A percentile compares a stretch with the other conserved stretches of the same genome.
These are phyloP conservation scores for Cymodocea nodosa DNA, from an alignment of 116 monocot genomes.

Conservation along the genomic window DNA sequence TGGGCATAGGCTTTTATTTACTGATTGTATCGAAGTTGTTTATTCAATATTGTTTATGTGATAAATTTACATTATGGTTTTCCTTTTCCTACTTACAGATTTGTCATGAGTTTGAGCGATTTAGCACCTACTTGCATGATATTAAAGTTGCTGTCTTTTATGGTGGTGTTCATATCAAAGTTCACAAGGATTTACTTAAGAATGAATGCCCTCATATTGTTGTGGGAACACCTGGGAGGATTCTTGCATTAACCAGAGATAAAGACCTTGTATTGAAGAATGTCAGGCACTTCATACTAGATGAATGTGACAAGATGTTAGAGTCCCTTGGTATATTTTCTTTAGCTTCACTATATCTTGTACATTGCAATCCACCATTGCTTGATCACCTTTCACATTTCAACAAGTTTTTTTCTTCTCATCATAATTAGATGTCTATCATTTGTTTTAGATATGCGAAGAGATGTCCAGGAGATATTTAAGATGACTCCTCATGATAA, in stretches of 20 bases:
- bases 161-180: slow-evolving; percentile 86
- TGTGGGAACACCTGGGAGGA: slow-evolving; percentile 96
- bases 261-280: slow-evolving; percentile 90
- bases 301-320: slow-evolving; percentile 99
- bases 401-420: not conserved
- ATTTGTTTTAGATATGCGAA: slow-evolving; percentile 69
- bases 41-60: not conserved
- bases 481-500: slow-evolving; percentile 99
- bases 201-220: slow-evolving; percentile 99
- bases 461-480: slow-evolving; percentile 98
- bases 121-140: slow-evolving; percentile 85
- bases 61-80: not conserved
- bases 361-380: no score
- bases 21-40: not conserved
- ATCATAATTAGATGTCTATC: not conserved
- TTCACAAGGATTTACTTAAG: slow-evolving; percentile 85
- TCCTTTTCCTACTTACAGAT: slow-evolving; percentile 35
- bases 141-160: slow-evolving; percentile 93
- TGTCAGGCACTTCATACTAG: slow-evolving; percentile 98
- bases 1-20: slow-evolving; percentile 5
- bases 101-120: slow-evolving; percentile 97
- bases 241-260: slow-evolving; percentile 85
- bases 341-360: not conserved
- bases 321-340: slow-evolving; percentile 75
- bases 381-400: not conserved